Evolutionary conservation across 768 basidiomycete species (phyloP), one percentile per base, ranked within the genome.

Genomic region (Hericium erinaceus): DNA sequence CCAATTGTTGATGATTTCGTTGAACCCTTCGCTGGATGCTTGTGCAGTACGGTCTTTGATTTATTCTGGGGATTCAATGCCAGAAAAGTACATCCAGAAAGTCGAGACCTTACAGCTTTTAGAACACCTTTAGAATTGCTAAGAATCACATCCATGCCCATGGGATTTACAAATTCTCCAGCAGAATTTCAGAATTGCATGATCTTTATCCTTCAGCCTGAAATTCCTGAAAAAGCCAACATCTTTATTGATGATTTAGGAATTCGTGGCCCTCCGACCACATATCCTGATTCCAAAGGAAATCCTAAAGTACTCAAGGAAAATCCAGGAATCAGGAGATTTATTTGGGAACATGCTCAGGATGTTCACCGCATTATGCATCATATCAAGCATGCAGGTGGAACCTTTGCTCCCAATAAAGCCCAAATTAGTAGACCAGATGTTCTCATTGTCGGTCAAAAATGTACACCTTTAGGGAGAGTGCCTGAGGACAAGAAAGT

Each of bases 31-130:
- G 63, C 64, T 1, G 55, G 63, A 0, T 39, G 56, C 3, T 38
- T n/a, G 0, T 63, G 68, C 13, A 67, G 69, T 44, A 69, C 62
- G 1, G 70, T 70, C 39, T 56, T 73, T 16, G 72, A 74, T 48
- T 57, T 75, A 3, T 74, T 65, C 3, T 28, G 24, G 51, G 51
- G 51, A 26, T 52, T 33, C 28, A 26, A 52, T 37, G 51, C 24
- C 3, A 12, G 51, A 15, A 38, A 38, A 20, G 16, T 52, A 26
- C 26, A 28, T 37, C 26, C 24, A 16, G 16, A 28, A 11, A n/a
- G n/a, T 28, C 51, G 51, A 10, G 51, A 52, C 37, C 28, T 52
- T 16, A 40, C 39, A 40, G 39, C 39, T 40, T 40, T 40, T 40
- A 10, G 10, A 10, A 40, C 39, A 40, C 39, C 39, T 16, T 16